Percentiles rank a stretch among this genome's conserved stretches.
These are phyloP conservation scores for Fusarium temperatum DNA, from an alignment of 2,329 filamentous ascomycete genomes.

Conservation along the genomic window DNA sequence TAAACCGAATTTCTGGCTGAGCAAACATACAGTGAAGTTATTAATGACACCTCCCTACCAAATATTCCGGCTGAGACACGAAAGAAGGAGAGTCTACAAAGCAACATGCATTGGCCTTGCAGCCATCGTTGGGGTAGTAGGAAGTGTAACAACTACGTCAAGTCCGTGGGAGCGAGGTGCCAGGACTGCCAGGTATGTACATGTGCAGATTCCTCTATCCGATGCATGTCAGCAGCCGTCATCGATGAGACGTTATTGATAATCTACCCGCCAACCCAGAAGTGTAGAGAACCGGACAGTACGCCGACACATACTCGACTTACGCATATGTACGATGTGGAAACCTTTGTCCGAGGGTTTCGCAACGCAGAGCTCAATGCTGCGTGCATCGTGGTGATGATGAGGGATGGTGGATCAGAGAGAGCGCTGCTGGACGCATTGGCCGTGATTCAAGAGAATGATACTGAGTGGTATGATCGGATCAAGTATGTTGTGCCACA, in stretches of 20 bases:
- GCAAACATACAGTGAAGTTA: background rate
- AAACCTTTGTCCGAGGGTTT: slow-evolving; percentile 31
- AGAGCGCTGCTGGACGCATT: slow-evolving; percentile 30
- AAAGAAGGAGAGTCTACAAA: background rate
- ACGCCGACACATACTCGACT: slow-evolving; percentile 37
- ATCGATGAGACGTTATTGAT: slow-evolving; percentile 26
- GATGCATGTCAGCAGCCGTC: slow-evolving; percentile 8
- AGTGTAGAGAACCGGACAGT: slow-evolving; percentile 24
- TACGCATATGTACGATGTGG: slow-evolving; percentile 34
- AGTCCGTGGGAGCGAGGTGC: slow-evolving; percentile 30
- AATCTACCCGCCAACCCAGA: slow-evolving; percentile 14
- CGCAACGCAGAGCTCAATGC: slow-evolving; percentile 30
- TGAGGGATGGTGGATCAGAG: slow-evolving; percentile 31
- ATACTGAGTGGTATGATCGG: slow-evolving; percentile 27
- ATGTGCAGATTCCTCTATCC: background rate
- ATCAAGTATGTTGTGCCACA: slow-evolving; percentile 27
- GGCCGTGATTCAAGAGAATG: slow-evolving; percentile 28
- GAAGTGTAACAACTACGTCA: slow-evolving; percentile 34
- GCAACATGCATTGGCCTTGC: slow-evolving; percentile 38
- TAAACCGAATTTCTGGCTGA: slow-evolving; percentile 4
- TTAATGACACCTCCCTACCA: background rate
- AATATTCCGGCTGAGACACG: background rate
- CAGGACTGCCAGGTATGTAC: slow-evolving; percentile 35
- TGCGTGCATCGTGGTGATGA: slow-evolving; percentile 34
- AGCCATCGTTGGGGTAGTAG: slow-evolving; percentile 37